Evolutionary conservation across 2,329 filamentous ascomycete genomes (phyloP), one percentile per base, ranked within the genome.

Genomic region (Sarocladiaceae sp.): DNA sequence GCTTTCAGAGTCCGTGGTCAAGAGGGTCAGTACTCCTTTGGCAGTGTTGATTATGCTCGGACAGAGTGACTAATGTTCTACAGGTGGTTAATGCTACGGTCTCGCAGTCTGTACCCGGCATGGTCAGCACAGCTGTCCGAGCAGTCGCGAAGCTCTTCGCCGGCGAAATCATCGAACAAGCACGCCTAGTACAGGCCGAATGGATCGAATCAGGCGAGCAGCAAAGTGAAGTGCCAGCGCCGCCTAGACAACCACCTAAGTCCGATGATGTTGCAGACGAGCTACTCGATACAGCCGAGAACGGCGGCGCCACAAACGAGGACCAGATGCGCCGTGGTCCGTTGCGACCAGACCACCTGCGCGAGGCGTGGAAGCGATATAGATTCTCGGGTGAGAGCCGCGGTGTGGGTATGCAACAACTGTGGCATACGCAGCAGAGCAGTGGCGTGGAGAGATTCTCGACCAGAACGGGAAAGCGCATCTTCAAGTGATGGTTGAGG

Each of bases 41-140:
- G 8, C 12, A n/a, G 7, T 36, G 17, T 26, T 28, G 29, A 13
- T 42, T 8, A 15, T 36, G 26, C 8, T 10, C 28, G 15, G 8
- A 17, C 20, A 12, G 11, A 8, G 13, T 13, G 5, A 39, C 48
- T 47, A 28, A 51, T 29, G 12, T 42, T 55, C 18, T 49, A 4
- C 55, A 85, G 78, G 80, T 92, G 55, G 85, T 90, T 64, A 93
- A 92, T 62, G 86, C 88, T 54, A 90, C 88, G 2, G 84, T 91
- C 8, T 90, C 86, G 0, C 88, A 92, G 64, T 90, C 86, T 2
- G 88, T 90, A 0, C 86, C 87, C 0, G 76, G 80, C 18, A 86
- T 82, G 59, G 86, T 91, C 48, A 84, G 88, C 55, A 83, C 87
- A 20, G 85, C 86, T n/a, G 86, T 92, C 62, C 85, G 84, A 47